Evolutionary conservation across 495 filamentous ascomycete species (phyloP).

Genomic region (Talaromyces borbonicus): DNA sequence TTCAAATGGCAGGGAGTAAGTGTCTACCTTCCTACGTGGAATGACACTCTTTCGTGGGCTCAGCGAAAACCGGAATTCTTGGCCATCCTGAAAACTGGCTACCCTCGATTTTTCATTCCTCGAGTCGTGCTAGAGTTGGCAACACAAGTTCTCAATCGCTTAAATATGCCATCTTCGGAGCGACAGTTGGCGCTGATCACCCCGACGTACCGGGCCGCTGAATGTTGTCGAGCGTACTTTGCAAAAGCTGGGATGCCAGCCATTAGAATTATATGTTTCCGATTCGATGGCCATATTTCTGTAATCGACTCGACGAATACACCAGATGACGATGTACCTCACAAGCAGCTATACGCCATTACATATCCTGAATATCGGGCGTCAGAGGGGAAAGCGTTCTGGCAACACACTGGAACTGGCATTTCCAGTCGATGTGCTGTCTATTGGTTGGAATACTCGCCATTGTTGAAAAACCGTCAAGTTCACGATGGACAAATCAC

Average conservation of each 20-base stretch:
- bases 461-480: not conserved
- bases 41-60: constrained; percentile 3
- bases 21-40: constrained; percentile 4
- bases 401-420: constrained; percentile 10
- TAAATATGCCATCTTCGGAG: not conserved
- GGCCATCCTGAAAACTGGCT: constrained; percentile 10
- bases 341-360: not conserved
- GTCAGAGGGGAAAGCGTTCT: constrained; percentile 2
- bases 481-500: not conserved
- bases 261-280: not conserved
- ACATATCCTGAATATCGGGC: not conserved
- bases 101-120: constrained; percentile 10
- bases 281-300: not conserved
- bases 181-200: not conserved
- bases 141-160: not conserved
- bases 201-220: not conserved
- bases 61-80: not conserved
- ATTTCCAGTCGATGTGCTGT: constrained; percentile 5
- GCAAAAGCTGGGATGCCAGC: not conserved
- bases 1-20: not conserved
- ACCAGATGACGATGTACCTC: not conserved
- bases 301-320: not conserved
- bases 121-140: not conserved
- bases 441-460: constrained; percentile 2
- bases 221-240: constrained; percentile 1